Conservation (phyloP, 768 basidiomycete species). For the Suillus lakei region DNA sequence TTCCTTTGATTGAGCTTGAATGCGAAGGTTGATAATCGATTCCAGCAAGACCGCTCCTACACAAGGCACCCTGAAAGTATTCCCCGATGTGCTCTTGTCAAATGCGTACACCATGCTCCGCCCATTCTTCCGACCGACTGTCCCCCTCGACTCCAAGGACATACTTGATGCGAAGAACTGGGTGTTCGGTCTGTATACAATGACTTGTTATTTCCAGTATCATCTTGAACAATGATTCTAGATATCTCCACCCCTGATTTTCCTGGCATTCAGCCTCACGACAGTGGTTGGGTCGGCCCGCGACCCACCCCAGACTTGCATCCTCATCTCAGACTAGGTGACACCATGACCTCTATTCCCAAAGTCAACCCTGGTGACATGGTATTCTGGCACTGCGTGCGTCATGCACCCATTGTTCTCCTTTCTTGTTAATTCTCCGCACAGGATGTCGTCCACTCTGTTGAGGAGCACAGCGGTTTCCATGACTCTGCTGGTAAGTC, state of each 20-base stretch:
- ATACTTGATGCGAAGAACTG: conserved; percentile 57
- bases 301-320: conserved; percentile 58
- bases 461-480: conserved; percentile 58
- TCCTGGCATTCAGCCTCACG: conserved; percentile 47
- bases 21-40: conserved; percentile 12
- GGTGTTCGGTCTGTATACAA: conserved; percentile 46
- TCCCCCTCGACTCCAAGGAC: conserved; percentile 43
- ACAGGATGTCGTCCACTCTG: conserved; percentile 51
- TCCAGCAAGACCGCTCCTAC: conserved; percentile 65
- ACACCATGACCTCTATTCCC: conserved; percentile 74
- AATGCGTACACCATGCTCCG: conserved; percentile 77
- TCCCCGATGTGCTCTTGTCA: conserved; percentile 65
- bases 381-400: conserved; percentile 77
- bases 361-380: conserved; percentile 77
- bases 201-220: conserved; percentile 27
- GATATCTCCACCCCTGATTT: conserved; percentile 55
- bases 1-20: conserved; percentile 11
- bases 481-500: conserved; percentile 58
- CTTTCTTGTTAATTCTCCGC: conserved; percentile 11
- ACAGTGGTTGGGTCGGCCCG: conserved; percentile 41
- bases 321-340: conserved; percentile 66
- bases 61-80: conserved; percentile 72
- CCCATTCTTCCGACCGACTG: conserved; percentile 71
- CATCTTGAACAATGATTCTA: conserved; percentile 24
- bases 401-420: conserved; percentile 12